phyloP scores from a whole-genome alignment of 371 early-diverging fungal species.

The Mucor plumbeus region DNA sequence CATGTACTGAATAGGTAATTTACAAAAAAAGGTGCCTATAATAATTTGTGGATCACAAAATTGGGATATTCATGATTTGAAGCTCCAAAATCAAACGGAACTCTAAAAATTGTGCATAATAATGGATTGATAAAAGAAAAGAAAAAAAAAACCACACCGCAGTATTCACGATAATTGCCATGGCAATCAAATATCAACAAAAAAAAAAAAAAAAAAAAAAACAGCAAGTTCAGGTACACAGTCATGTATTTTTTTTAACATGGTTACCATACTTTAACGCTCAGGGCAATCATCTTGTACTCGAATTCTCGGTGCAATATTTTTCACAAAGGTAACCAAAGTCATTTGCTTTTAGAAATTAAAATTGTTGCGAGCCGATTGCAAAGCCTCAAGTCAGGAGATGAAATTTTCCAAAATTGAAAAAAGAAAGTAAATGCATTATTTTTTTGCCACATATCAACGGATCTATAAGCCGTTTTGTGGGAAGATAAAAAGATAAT shows the following conservation, averaged over 20 bases:
- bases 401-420: neutral
- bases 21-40: neutral
- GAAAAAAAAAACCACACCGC: neutral
- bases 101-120: neutral
- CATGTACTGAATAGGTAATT: conserved; percentile 3
- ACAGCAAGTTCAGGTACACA: neutral
- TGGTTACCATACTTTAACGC: neutral
- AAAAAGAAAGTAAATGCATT: neutral
- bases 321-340: neutral
- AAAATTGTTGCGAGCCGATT: neutral
- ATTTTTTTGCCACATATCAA: neutral
- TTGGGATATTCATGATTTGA: neutral
- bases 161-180: neutral
- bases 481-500: neutral
- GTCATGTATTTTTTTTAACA: neutral
- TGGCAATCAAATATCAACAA: neutral
- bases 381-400: conserved; percentile 1
- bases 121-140: neutral
- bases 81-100: neutral
- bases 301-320: neutral
- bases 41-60: neutral
- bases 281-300: neutral
- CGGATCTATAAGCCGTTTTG: neutral
- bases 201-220: too few relatives aligned
- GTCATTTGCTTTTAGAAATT: neutral